These are phyloP conservation scores for Eucalyptus albens DNA, from an alignment of 345 rosid species.

Conservation along the genomic window DNA sequence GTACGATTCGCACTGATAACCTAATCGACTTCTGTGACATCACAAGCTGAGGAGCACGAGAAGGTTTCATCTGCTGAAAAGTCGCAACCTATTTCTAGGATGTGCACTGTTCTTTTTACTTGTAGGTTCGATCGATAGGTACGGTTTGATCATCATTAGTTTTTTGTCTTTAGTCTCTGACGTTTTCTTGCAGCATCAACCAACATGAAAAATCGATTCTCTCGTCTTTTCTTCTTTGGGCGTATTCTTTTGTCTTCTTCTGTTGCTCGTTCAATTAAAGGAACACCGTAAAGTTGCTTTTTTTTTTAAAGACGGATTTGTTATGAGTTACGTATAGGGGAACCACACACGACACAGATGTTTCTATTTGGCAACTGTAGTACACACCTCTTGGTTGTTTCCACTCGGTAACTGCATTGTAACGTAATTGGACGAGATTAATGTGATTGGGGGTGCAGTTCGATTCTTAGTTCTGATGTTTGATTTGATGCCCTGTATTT, in stretches of 20 bases:
- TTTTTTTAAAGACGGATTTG: not conserved
- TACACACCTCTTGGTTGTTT: not conserved
- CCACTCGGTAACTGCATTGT: not conserved
- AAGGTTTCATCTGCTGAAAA: not conserved
- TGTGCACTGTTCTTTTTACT: not conserved
- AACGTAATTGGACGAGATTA: not conserved
- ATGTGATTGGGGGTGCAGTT: not conserved
- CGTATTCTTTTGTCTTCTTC: not conserved
- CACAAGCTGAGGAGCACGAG: not conserved
- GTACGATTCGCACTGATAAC: not conserved
- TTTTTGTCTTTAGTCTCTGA: not conserved
- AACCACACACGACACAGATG: not conserved
- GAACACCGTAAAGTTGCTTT: not conserved
- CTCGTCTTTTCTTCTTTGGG: not conserved
- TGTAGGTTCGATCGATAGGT: not conserved
- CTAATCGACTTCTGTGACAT: not conserved
- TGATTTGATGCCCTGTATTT: not conserved
- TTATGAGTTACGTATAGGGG: not conserved
- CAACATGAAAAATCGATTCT: not conserved
- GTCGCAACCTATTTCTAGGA: not conserved
- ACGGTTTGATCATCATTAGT: not conserved
- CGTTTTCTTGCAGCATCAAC: not conserved
- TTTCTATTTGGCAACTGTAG: not conserved
- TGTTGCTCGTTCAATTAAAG: not conserved
- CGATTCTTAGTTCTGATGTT: not conserved